phyloP scores from a whole-genome alignment of 2,329 filamentous ascomycete species.

The Dactylonectria estremocensis region DNA sequence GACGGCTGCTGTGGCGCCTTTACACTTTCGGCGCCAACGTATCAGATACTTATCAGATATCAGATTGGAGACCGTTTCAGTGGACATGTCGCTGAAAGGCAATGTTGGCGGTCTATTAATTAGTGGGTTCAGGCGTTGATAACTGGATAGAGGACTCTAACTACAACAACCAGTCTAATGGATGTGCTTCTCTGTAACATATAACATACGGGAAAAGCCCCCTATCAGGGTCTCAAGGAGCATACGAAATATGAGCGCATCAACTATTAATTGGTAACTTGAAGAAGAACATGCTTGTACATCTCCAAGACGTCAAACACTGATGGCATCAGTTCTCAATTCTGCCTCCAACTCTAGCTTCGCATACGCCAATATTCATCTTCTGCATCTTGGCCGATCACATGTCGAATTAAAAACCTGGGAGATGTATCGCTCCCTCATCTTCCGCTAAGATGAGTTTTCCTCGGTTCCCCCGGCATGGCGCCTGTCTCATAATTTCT shows the following conservation, averaged over 20 bases:
- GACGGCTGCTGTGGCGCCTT: not conserved
- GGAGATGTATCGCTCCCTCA: not conserved
- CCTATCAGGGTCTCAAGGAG: no score
- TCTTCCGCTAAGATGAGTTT: constrained; percentile 9
- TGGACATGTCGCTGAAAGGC: not conserved
- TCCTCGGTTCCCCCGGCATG: constrained; percentile 15
- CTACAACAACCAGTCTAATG: no score
- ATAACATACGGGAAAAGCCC: no score
- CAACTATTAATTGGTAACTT: not conserved
- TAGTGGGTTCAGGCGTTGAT: not conserved
- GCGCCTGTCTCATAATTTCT: constrained; percentile 17
- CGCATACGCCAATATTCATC: constrained; percentile 25
- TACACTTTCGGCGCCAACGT: not conserved
- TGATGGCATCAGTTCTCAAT: constrained; percentile 13
- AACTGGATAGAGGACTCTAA: not conserved
- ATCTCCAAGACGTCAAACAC: not conserved
- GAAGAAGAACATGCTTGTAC: not conserved
- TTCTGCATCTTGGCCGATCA: constrained; percentile 27
- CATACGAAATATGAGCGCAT: not conserved
- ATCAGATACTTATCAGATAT: constrained; percentile 2
- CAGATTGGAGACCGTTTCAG: not conserved
- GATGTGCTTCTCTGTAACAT: no score
- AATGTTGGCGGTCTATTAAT: not conserved
- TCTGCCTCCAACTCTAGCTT: constrained; percentile 13
- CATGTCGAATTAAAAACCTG: constrained; percentile 29